Percentiles rank a stretch among this genome's conserved stretches.
Conservation (phyloP, 306 rosid genomes). For the Coriaria nepalensis region DNA sequence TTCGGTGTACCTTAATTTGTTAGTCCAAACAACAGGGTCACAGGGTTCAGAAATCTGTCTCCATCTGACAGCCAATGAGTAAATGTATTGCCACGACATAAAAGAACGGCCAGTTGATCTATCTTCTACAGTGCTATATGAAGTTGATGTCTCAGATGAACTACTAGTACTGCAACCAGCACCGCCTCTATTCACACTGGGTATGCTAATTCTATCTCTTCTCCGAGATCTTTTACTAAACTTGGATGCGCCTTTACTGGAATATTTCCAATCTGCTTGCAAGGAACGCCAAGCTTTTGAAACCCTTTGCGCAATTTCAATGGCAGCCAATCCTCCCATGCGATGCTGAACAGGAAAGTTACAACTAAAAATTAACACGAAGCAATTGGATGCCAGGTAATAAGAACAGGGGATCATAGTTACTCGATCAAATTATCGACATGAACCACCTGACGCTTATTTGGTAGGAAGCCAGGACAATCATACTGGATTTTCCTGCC, state of each 20-base stretch:
- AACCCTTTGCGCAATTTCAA: slow-evolving; percentile 93
- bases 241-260: slow-evolving; percentile 58
- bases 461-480: slow-evolving; percentile 83
- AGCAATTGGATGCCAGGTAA: too few species aligned
- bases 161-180: slow-evolving; percentile 90
- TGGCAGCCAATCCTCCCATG: slow-evolving; percentile 92
- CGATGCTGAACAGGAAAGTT: too few species aligned
- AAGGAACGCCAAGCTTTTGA: slow-evolving; percentile 87
- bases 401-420: too few species aligned
- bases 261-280: slow-evolving; percentile 60
- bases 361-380: too few species aligned
- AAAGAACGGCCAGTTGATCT: slow-evolving; percentile 44
- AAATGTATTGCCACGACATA: slow-evolving; percentile 70
- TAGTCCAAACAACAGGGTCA: slow-evolving; percentile 90
- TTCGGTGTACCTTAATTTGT: slow-evolving; percentile 66
- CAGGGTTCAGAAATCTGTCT: slow-evolving; percentile 91
- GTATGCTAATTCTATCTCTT: slow-evolving; percentile 64
- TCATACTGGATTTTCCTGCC: slow-evolving; percentile 89
- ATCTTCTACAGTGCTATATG: slow-evolving; percentile 40
- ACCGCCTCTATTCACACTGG: slow-evolving; percentile 93
- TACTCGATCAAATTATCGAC: neutral
- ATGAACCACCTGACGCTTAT: slow-evolving; percentile 72
- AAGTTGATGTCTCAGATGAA: slow-evolving; percentile 41
- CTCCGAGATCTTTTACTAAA: slow-evolving; percentile 62
- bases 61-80: slow-evolving; percentile 80